A percentile compares a stretch with the other conserved stretches of the same genome.
phyloP scores from a whole-genome alignment of 768 basidiomycete species.

The Xerocomus potaroensis region DNA sequence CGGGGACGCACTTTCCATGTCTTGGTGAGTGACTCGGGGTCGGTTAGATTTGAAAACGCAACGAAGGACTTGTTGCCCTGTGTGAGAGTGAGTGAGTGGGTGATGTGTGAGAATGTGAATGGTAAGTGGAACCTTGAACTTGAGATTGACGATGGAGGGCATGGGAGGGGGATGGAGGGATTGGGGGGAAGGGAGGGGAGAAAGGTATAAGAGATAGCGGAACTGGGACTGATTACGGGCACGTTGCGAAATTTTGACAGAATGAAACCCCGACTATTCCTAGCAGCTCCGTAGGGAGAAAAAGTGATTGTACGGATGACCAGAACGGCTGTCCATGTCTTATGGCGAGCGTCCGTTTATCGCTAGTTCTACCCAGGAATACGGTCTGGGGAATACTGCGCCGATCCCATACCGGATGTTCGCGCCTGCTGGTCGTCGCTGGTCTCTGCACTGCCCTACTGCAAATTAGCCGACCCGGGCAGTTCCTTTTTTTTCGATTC shows the following conservation, averaged over 20 bases:
- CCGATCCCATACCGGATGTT: too few relatives aligned
- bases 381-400: too few relatives aligned
- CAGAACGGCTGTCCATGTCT: conserved; percentile 18
- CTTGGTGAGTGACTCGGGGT: conserved; percentile 79
- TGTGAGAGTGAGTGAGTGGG: conserved; percentile 7
- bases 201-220: conserved; percentile 28
- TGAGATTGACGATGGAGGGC: conserved; percentile 83
- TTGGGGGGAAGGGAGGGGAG: background rate
- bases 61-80: conserved; percentile 94
- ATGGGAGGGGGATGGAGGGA: conserved; percentile 32
- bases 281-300: conserved; percentile 29
- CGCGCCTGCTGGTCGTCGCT: too few relatives aligned
- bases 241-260: conserved; percentile 17
- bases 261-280: conserved; percentile 33
- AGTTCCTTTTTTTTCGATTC: too few relatives aligned
- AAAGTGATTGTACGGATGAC: conserved; percentile 8
- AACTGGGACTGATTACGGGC: too few relatives aligned
- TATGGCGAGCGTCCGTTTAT: conserved; percentile 12
- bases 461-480: conserved; percentile 18
- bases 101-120: conserved; percentile 8
- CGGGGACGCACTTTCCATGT: conserved; percentile 76
- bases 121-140: conserved; percentile 75
- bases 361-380: too few relatives aligned
- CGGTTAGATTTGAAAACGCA: conserved; percentile 84
- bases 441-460: conserved; percentile 5